phyloP scores from a whole-genome alignment of 2,329 filamentous ascomycete genomes.

The Ilyonectria destructans region DNA sequence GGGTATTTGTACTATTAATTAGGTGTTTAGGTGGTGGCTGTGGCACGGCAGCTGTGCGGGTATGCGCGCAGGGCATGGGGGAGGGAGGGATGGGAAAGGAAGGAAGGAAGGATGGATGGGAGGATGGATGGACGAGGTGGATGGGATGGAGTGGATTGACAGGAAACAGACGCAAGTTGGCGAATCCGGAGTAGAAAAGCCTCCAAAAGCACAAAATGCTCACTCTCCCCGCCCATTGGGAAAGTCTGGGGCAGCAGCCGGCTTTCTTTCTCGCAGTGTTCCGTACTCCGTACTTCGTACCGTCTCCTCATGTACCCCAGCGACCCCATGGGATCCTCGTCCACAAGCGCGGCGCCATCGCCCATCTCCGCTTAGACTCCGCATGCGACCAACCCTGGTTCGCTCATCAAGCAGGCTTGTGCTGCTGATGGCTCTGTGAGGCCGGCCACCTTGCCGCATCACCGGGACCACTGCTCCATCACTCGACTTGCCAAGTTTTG shows the following conservation, averaged over 20 bases:
- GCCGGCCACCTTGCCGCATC: conserved; percentile 3
- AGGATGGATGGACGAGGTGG: neutral
- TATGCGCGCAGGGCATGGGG: conserved; percentile 10
- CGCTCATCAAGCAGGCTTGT: neutral
- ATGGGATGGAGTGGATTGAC: neutral
- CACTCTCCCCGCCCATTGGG: neutral
- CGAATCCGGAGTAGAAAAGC: neutral
- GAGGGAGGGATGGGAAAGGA: neutral
- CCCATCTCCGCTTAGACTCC: conserved; percentile 32
- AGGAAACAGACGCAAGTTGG: neutral
- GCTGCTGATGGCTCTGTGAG: neutral
- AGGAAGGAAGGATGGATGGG: neutral
- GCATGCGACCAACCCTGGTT: conserved; percentile 26
- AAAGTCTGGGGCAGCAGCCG: conserved; percentile 8
- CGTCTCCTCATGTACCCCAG: conserved; percentile 23
- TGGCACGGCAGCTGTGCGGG: conserved; percentile 11
- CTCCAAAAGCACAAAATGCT: neutral
- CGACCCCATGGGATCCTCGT: conserved; percentile 29
- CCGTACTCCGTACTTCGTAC: neutral
- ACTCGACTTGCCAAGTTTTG: conserved; percentile 9
- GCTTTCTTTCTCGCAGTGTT: neutral
- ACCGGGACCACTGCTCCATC: conserved; percentile 17
- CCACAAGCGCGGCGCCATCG: conserved; percentile 16
- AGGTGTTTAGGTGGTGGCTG: neutral
- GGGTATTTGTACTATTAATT: conserved; percentile 15